phyloP scores from a whole-genome alignment of 2,329 filamentous ascomycete species.

The Claviceps africana region DNA sequence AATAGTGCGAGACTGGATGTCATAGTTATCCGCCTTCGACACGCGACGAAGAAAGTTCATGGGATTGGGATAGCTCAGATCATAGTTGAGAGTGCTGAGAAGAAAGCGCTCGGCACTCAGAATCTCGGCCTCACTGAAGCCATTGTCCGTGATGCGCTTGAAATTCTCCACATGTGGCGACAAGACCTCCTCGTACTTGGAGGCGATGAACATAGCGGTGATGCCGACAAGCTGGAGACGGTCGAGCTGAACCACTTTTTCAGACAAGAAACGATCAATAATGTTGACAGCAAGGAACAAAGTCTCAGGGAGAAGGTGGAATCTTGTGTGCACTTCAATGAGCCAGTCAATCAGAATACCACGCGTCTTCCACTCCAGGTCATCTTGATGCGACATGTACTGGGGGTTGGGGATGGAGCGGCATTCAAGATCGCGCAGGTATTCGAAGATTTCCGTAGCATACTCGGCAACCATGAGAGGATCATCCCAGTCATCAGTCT shows the following conservation, averaged over 20 bases:
- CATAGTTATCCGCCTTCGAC: slow-evolving; percentile 98
- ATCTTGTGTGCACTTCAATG: slow-evolving; percentile 93
- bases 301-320: slow-evolving; percentile 89
- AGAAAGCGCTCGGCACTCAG: slow-evolving; percentile 94
- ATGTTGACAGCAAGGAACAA: slow-evolving; percentile 96
- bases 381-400: slow-evolving; percentile 90
- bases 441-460: slow-evolving; percentile 93
- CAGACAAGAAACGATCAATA: slow-evolving; percentile 91
- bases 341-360: slow-evolving; percentile 97
- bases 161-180: slow-evolving; percentile 97
- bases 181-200: slow-evolving; percentile 96
- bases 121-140: slow-evolving; percentile 89
- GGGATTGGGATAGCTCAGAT: slow-evolving; percentile 95
- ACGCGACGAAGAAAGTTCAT: slow-evolving; percentile 99
- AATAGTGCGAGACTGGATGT: slow-evolving; percentile 91
- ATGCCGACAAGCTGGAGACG: slow-evolving; percentile 93
- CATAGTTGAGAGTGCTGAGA: slow-evolving; percentile 81
- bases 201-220: slow-evolving; percentile 98
- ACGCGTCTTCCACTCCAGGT: slow-evolving; percentile 97
- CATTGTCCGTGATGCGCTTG: slow-evolving; percentile 90
- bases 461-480: slow-evolving; percentile 98
- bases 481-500: slow-evolving; percentile 79
- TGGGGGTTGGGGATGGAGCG: slow-evolving; percentile 70
- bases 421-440: slow-evolving; percentile 74
- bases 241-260: slow-evolving; percentile 90